A percentile compares a stretch with the other conserved stretches of the same genome.
Evolutionary conservation across 2,329 filamentous ascomycete genomes (phyloP).

Genomic region (Ceratocystis cubensis): DNA sequence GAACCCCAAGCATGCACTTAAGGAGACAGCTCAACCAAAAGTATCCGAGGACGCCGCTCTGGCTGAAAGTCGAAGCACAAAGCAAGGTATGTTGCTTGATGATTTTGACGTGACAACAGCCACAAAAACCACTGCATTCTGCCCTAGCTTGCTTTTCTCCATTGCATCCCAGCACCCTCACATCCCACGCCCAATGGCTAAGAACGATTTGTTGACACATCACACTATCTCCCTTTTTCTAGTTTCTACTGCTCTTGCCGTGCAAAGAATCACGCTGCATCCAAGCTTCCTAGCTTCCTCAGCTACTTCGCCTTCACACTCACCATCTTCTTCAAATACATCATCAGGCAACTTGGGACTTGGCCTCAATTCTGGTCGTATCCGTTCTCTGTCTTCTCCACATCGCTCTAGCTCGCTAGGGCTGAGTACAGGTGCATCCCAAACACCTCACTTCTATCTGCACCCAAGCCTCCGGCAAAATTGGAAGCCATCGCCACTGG

Average conservation of each 20-base stretch:
- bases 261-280: conserved; percentile 8
- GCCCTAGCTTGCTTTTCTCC: not conserved
- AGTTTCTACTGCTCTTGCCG: conserved; percentile 5
- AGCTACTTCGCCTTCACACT: not conserved
- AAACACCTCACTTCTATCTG: conserved; percentile 10
- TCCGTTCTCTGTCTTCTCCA: conserved; percentile 12
- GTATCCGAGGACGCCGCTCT: not conserved
- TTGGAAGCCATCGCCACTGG: conserved; percentile 2
- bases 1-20: not conserved
- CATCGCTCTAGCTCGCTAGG: conserved; percentile 9
- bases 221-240: not conserved
- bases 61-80: not conserved
- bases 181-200: not conserved
- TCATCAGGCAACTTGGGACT: not conserved
- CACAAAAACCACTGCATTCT: not conserved
- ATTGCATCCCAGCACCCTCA: not conserved
- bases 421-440: not conserved
- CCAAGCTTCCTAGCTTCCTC: conserved; percentile 5
- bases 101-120: not conserved
- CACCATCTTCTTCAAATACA: not conserved
- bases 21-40: not conserved
- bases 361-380: not conserved
- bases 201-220: not conserved
- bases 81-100: conserved; percentile 6
- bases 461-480: conserved; percentile 5